A percentile compares a stretch with the other conserved stretches of the same genome.
phyloP scores from a whole-genome alignment of 139 green algal genomes.

The Astrephomene gubernaculifera region DNA sequence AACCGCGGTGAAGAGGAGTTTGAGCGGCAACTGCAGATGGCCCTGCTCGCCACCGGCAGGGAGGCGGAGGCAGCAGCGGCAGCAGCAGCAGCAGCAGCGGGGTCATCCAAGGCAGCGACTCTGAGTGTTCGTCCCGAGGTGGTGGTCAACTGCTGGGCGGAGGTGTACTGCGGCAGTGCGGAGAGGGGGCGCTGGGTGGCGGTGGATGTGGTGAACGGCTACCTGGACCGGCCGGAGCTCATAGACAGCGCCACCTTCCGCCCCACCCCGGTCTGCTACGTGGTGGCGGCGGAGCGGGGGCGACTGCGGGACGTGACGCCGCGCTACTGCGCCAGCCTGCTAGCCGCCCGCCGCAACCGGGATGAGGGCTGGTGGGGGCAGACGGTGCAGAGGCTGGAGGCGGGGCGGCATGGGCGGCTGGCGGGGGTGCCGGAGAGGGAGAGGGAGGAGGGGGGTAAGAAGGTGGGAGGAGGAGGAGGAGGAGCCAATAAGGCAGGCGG shows the following conservation, averaged over 20 bases:
- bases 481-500: not conserved
- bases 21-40: slow-evolving; percentile 85
- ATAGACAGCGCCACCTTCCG: slow-evolving; percentile 32
- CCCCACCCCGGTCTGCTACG: slow-evolving; percentile 68
- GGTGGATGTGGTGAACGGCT: slow-evolving; percentile 74
- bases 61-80: slow-evolving; percentile 44
- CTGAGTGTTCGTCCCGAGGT: slow-evolving; percentile 11
- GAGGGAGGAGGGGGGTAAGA: not conserved
- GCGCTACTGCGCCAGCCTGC: slow-evolving; percentile 68
- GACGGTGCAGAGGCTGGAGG: slow-evolving; percentile 15
- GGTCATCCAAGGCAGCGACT: not conserved
- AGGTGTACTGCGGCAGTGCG: slow-evolving; percentile 85
- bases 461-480: not conserved
- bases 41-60: slow-evolving; percentile 73
- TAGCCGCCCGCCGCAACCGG: slow-evolving; percentile 59
- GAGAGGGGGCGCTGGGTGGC: slow-evolving; percentile 81
- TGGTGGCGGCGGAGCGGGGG: slow-evolving; percentile 67
- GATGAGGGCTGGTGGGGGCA: slow-evolving; percentile 75
- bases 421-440: not conserved
- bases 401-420: not conserved
- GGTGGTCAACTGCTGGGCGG: slow-evolving; percentile 71
- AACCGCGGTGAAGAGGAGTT: slow-evolving; percentile 86
- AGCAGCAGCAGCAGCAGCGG: not conserved
- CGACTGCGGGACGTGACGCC: slow-evolving; percentile 79
- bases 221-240: slow-evolving; percentile 68